These are phyloP conservation scores for Sphenostylis stenocarpa DNA, from an alignment of 306 rosid species.

Conservation along the genomic window DNA sequence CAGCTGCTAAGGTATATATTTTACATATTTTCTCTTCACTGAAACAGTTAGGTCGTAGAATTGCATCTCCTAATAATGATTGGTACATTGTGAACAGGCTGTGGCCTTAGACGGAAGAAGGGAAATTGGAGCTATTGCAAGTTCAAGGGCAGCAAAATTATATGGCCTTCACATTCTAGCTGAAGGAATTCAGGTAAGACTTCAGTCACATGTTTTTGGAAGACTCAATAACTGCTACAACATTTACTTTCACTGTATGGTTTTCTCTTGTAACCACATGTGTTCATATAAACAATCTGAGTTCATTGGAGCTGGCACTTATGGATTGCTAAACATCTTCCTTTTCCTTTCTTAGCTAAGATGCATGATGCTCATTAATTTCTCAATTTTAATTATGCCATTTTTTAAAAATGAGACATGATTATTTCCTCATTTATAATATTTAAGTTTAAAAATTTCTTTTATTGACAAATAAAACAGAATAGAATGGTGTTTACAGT, in stretches of 20 bases:
- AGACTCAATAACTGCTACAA: neutral
- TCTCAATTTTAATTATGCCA: too few relatives aligned
- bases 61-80: constrained; percentile 25
- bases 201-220: neutral
- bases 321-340: too few relatives aligned
- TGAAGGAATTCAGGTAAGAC: constrained; percentile 58
- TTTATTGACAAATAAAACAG: too few relatives aligned
- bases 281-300: too few relatives aligned
- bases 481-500: too few relatives aligned
- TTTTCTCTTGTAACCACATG: too few relatives aligned
- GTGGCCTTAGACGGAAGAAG: constrained; percentile 49
- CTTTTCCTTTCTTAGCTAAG: too few relatives aligned
- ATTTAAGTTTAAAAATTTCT: too few relatives aligned
- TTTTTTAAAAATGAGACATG: too few relatives aligned
- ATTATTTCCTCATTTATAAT: too few relatives aligned
- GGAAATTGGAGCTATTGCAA: constrained; percentile 69
- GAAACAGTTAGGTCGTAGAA: neutral
- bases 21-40: constrained; percentile 12
- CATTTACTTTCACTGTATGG: neutral
- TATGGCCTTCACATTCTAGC: constrained; percentile 65
- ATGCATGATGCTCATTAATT: too few relatives aligned
- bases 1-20: constrained; percentile 81
- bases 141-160: constrained; percentile 64
- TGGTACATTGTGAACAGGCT: constrained; percentile 40
- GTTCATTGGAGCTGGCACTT: too few relatives aligned